Evolutionary conservation across 2,329 filamentous ascomycete genomes (phyloP), one percentile per base, ranked within the genome.

Genomic region (Cytospora piceicola): DNA sequence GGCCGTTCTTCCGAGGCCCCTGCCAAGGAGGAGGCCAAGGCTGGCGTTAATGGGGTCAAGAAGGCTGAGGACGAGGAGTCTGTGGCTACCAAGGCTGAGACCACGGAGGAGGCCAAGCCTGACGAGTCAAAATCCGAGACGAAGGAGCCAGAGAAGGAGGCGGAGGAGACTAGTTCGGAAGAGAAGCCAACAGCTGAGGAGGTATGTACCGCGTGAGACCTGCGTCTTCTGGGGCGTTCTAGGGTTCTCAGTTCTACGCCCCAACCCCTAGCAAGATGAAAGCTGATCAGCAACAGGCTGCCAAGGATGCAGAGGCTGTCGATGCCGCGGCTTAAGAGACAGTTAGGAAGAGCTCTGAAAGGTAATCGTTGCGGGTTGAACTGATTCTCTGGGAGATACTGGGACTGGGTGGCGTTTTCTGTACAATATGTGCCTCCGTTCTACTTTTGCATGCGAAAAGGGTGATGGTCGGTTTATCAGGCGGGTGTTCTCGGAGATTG

Each of bases 1-100:
- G 81, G 83, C 66, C 76, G 78, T 20, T 69, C 77, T 14, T 75
- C 76, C 24, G 69, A 72, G 32, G 76, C 78, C 39, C 79, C 81
- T 8, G 75, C 77, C 57, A 84, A 83, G 72, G 75, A 75, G 65
- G 73, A 70, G 17, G 61, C 70, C 11, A 75, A 76, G 58, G 62
- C 69, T 42, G 59, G 42, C 20, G 71, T 72, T 4, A 75, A 75
- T 49, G 69, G 70, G 17, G 71, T 71, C 9, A 77, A 77, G 66
- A 76, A 78, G 60, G 72, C 72, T 64, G 66, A 73, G 24, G 49
- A 61, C 17, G 70, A 74, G 65, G 70, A 74, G 64, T 58, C 66
- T 53, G 75, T 75, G 65, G 71, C 72, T 52, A 36, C 68, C 30
- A 72, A 74, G 58, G 68, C 73, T 42, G 72, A 74, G 55, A 61